Base-by-base conservation (phyloP, 768 basidiomycete genomes). In the Exidia glandulosa region DNA sequence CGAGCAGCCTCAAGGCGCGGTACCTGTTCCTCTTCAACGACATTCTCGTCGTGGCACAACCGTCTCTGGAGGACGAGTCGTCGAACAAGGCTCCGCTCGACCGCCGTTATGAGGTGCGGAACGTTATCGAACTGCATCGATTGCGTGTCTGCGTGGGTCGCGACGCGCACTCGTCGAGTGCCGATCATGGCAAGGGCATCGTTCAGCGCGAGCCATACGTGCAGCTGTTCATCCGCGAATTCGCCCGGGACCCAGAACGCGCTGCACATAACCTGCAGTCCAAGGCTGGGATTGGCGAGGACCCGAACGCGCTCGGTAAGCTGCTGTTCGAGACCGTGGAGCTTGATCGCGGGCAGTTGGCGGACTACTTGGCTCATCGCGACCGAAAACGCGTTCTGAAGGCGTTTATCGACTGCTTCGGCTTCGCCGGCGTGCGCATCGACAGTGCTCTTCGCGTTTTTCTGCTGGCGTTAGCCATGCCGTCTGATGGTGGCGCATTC, bases 21-120 rank as follows among this genome's bases (percentile, higher is more conserved):
- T 91, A 92, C 75, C 81, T 98, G 10, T 94, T 98, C 76, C 80
- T 98, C n/a, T 99, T 99, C 80, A 92, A 77, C 71, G 96, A 99
- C 70, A 81, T 98, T 58, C 82, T 98, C 59, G 81, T 98, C 71
- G 83, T 98, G 64, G 87, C 94, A 41, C 98, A 98, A 71, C 94
- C 94, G 13, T 78, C 94, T 61, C 75, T 84, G 58, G 80, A 82
- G 36, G 85, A 88, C 19, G 64, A 70, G 7, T 76, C 84, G 33
- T 77, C 77, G 59, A 70, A 82, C 27, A 74, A 77, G 59, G 75
- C 76, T 2, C 70, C 77, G 23, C 69, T 79, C 57, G 92, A 94
- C 65, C 80, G 86, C 67, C 85, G 84, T 68, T 95, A 90, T 68
- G 74, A 90, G 57, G 86, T 97, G 68, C 98, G 96, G 76, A 92